These are phyloP conservation scores for Mucor velutinosus DNA, from an alignment of 371 early-diverging fungal species.

Conservation along the genomic window DNA sequence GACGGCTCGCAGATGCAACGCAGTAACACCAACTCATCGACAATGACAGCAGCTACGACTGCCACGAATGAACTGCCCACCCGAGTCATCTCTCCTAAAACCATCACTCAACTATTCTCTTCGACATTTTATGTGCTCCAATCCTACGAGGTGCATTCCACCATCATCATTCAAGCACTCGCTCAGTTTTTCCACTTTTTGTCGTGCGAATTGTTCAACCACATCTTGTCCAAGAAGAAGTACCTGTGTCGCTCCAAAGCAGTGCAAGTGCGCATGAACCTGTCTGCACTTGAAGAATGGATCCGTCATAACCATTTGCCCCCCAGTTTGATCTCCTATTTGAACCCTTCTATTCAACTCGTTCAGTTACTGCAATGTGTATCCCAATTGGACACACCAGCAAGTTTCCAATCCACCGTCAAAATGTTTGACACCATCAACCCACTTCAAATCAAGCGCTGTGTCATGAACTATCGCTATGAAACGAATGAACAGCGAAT, in stretches of 20 bases:
- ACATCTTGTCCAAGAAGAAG: constrained; percentile 75
- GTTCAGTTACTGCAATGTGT: constrained; percentile 82
- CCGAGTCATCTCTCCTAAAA: constrained; percentile 41
- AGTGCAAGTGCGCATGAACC: constrained; percentile 82
- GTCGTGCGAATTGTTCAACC: constrained; percentile 82
- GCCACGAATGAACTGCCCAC: background rate
- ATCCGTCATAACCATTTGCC: constrained; percentile 61
- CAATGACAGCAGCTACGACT: background rate
- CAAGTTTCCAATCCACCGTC: constrained; percentile 71
- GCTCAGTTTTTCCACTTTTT: constrained; percentile 79
- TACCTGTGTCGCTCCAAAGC: constrained; percentile 80
- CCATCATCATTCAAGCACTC: constrained; percentile 65
- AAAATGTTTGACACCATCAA: constrained; percentile 67
- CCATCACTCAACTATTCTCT: constrained; percentile 64
- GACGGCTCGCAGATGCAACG: background rate
- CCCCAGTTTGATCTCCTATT: constrained; percentile 43
- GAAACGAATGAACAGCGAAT: constrained; percentile 79
- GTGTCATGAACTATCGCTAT: constrained; percentile 77
- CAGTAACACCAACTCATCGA: background rate
- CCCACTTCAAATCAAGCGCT: constrained; percentile 70
- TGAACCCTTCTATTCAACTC: constrained; percentile 75
- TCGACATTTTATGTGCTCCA: constrained; percentile 61
- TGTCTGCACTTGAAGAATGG: constrained; percentile 87
- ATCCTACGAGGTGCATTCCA: constrained; percentile 66
- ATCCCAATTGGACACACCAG: constrained; percentile 67